These are phyloP conservation scores for Microsporum audouinii DNA, from an alignment of 2,329 filamentous ascomycete species.

Conservation along the genomic window DNA sequence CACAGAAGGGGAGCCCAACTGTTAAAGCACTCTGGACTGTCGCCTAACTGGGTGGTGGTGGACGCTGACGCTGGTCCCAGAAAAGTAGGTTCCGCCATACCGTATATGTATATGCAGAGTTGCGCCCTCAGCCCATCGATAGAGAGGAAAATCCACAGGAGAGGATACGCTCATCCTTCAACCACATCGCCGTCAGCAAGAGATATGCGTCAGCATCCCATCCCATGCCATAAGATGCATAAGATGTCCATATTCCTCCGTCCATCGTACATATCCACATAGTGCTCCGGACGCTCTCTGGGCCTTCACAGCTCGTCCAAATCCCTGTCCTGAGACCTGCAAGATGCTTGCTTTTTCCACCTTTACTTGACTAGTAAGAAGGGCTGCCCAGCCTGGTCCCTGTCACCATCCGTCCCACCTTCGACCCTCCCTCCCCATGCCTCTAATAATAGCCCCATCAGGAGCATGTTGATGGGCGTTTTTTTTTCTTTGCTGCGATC, in stretches of 20 bases:
- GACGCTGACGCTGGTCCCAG: constrained; percentile 4
- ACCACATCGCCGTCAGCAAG: background rate
- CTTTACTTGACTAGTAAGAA: constrained; percentile 3
- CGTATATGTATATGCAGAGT: background rate
- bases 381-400: constrained; percentile 9
- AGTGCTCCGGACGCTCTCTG: background rate
- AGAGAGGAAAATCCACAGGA: background rate
- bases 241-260: background rate
- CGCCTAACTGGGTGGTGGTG: background rate
- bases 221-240: background rate
- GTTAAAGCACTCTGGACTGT: background rate
- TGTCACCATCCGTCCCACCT: constrained; percentile 13
- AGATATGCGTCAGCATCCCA: background rate
- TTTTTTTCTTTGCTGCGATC: background rate
- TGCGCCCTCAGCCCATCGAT: background rate
- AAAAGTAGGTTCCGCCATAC: background rate
- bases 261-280: background rate
- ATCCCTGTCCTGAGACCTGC: constrained; percentile 7
- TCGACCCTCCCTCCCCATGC: constrained; percentile 3
- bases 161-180: background rate
- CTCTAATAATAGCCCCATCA: constrained; percentile 7
- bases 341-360: background rate
- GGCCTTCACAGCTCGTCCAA: background rate
- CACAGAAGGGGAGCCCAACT: background rate
- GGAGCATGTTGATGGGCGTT: background rate